These are phyloP conservation scores for Aspergillus campestris DNA, from an alignment of 495 filamentous ascomycete species.

Conservation along the genomic window DNA sequence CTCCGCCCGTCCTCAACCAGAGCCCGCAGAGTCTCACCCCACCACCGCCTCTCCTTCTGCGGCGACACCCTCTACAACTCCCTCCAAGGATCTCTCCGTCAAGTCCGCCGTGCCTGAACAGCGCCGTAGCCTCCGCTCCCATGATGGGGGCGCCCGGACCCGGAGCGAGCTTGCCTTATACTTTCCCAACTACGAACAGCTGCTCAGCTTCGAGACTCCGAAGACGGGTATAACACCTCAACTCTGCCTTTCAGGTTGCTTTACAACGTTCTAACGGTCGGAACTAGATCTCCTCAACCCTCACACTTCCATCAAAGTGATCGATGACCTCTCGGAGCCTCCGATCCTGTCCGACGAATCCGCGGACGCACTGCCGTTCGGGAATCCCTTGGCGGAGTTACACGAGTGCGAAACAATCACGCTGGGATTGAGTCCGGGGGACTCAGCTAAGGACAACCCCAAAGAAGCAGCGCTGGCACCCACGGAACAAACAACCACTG, in stretches of 20 bases:
- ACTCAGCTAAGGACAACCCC: slow-evolving; percentile 43
- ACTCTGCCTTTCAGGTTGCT: background rate
- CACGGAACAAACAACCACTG: background rate
- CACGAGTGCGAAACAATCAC: slow-evolving; percentile 25
- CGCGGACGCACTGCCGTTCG: slow-evolving; percentile 22
- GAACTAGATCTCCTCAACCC: slow-evolving; percentile 34
- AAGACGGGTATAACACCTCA: slow-evolving; percentile 53
- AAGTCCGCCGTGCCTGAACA: slow-evolving; percentile 13
- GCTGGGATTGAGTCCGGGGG: slow-evolving; percentile 12
- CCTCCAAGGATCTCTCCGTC: background rate
- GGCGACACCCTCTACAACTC: background rate
- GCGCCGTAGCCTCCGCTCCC: slow-evolving; percentile 42
- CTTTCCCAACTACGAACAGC: slow-evolving; percentile 85
- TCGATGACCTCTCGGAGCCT: slow-evolving; percentile 36
- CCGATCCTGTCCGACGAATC: slow-evolving; percentile 9
- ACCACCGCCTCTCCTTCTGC: slow-evolving; percentile 2
- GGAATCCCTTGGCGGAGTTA: slow-evolving; percentile 34
- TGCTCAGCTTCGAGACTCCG: slow-evolving; percentile 72
- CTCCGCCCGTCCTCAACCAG: slow-evolving; percentile 3
- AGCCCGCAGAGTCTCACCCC: slow-evolving; percentile 2
- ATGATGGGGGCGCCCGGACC: slow-evolving; percentile 48
- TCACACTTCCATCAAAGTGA: slow-evolving; percentile 35
- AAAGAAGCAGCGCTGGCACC: slow-evolving; percentile 35
- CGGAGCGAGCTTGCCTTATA: slow-evolving; percentile 85
- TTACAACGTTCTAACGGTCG: background rate